A percentile compares a stretch with the other conserved stretches of the same genome.
Evolutionary conservation across 805 yeast species (phyloP).

Genomic region (Lipomyces kockii): DNA sequence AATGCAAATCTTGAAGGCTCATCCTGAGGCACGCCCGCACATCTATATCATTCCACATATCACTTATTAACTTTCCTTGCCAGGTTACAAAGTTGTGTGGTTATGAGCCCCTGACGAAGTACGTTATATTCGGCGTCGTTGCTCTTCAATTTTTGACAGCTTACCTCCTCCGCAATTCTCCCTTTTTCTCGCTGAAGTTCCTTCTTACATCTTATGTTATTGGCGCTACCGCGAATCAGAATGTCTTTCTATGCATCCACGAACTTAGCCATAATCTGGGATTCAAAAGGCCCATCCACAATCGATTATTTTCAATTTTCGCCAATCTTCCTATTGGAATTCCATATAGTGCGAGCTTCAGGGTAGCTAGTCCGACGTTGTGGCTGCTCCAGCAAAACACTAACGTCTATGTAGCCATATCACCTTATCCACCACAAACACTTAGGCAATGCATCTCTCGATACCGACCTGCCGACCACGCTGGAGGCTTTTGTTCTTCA

Average conservation of each 20-base stretch:
- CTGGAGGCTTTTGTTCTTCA: constrained; percentile 76
- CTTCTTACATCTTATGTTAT: constrained; percentile 69
- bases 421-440: constrained; percentile 92
- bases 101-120: constrained; percentile 84
- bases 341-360: constrained; percentile 86
- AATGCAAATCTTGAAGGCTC: constrained; percentile 68
- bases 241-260: constrained; percentile 83
- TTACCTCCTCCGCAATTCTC: constrained; percentile 59
- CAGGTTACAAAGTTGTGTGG: constrained; percentile 72
- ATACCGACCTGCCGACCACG: constrained; percentile 85
- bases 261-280: constrained; percentile 85
- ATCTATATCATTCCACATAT: not conserved
- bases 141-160: constrained; percentile 69
- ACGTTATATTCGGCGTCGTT: constrained; percentile 69
- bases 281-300: constrained; percentile 76
- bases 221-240: constrained; percentile 88
- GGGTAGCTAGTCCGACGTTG: constrained; percentile 40
- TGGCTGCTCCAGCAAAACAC: not conserved
- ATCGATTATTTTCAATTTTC: constrained; percentile 75
- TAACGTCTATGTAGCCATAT: constrained; percentile 56
- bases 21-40: constrained; percentile 60
- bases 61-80: not conserved
- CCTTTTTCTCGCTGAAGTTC: constrained; percentile 59
- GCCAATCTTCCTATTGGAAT: constrained; percentile 86
- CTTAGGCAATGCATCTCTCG: constrained; percentile 79